Evolutionary conservation across 257 asterid genomes (phyloP).

Genomic region (Solanum medicagineum): DNA sequence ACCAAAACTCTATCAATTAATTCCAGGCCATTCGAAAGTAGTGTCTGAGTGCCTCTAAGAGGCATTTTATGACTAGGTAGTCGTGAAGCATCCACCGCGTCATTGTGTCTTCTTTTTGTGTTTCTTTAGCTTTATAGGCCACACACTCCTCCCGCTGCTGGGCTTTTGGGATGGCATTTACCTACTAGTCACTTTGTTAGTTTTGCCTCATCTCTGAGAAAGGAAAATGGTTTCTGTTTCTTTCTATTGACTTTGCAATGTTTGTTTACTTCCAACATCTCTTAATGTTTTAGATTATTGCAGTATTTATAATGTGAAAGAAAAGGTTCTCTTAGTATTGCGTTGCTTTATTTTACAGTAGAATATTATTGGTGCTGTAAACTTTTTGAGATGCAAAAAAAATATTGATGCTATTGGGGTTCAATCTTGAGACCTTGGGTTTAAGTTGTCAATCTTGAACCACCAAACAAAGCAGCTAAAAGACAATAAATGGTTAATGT

Average conservation of each 20-base stretch:
- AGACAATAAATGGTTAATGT: too few species aligned
- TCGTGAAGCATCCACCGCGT: not conserved
- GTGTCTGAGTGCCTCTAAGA: conserved; percentile 14
- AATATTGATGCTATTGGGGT: too few species aligned
- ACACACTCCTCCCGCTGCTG: not conserved
- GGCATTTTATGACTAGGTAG: conserved; percentile 4
- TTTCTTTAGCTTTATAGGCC: not conserved
- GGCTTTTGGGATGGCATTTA: not conserved
- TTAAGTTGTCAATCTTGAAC: too few species aligned
- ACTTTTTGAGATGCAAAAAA: too few species aligned
- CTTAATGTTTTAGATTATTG: not conserved
- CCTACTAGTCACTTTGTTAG: not conserved
- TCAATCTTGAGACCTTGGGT: too few species aligned
- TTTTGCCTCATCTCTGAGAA: not conserved
- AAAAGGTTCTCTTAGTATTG: not conserved
- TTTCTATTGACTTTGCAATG: not conserved
- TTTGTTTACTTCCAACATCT: not conserved
- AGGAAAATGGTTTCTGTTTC: not conserved
- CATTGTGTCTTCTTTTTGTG: not conserved
- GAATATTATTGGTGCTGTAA: too few species aligned
- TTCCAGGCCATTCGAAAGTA: conserved; percentile 27
- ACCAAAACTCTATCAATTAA: conserved; percentile 36
- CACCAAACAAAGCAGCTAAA: too few species aligned
- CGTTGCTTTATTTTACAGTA: not conserved
- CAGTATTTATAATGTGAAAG: not conserved